Conservation (phyloP, 2,329 filamentous ascomycete species). For the Botrytis tulipae region DNA sequence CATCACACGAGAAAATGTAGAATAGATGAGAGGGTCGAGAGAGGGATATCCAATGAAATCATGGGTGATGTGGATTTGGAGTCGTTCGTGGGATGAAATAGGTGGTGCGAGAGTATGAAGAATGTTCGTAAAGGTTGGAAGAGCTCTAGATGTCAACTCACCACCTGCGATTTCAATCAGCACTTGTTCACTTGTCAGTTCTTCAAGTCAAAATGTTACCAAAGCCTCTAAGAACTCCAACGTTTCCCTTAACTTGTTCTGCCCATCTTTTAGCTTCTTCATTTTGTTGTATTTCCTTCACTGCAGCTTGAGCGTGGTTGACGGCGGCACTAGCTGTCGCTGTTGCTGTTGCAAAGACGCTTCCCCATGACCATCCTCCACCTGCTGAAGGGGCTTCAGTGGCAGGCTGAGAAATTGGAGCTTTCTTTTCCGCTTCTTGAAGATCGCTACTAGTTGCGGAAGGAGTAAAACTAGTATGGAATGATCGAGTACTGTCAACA, state of each 20-base stretch:
- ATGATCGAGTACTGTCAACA: constrained; percentile 70
- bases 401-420: constrained; percentile 45
- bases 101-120: constrained; percentile 93
- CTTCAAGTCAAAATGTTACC: constrained; percentile 50
- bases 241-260: constrained; percentile 87
- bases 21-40: constrained; percentile 87
- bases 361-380: constrained; percentile 81
- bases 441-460: constrained; percentile 61
- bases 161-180: constrained; percentile 59
- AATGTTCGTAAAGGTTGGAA: constrained; percentile 93
- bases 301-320: constrained; percentile 88
- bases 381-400: constrained; percentile 43
- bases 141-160: constrained; percentile 78
- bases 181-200: constrained; percentile 6
- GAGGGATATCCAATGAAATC: constrained; percentile 93
- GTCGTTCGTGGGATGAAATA: constrained; percentile 93
- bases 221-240: constrained; percentile 71
- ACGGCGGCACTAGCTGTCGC: constrained; percentile 68
- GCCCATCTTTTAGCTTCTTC: constrained; percentile 97
- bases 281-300: constrained; percentile 93
- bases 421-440: constrained; percentile 56
- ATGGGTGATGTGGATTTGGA: constrained; percentile 96
- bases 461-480: constrained; percentile 70
- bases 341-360: constrained; percentile 69
- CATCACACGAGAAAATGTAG: constrained; percentile 93